These are phyloP conservation scores for Paraphaeosphaeria minitans DNA, from an alignment of 2,329 filamentous ascomycete species.

Conservation along the genomic window DNA sequence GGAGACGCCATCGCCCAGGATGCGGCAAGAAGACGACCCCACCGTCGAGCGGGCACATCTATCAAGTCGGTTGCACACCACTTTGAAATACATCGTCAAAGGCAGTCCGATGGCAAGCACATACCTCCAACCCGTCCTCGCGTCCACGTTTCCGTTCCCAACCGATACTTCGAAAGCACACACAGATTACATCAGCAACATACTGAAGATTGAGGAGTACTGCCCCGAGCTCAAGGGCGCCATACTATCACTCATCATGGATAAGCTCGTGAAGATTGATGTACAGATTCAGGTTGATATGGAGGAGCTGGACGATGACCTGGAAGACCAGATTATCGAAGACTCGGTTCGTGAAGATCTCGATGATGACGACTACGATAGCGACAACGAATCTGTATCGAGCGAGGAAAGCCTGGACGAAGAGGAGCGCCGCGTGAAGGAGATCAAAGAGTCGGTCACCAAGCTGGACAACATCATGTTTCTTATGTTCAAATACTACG, in stretches of 20 bases:
- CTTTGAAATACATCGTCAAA: constrained; percentile 75
- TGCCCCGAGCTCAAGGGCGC: constrained; percentile 78
- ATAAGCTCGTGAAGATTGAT: constrained; percentile 89
- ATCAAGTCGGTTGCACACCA: constrained; percentile 75
- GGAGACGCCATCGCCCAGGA: constrained; percentile 60
- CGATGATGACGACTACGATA: constrained; percentile 57
- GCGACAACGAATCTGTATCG: constrained; percentile 72
- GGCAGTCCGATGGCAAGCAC: constrained; percentile 80
- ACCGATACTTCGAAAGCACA: constrained; percentile 79
- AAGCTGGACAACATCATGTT: constrained; percentile 93
- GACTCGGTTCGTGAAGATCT: constrained; percentile 55
- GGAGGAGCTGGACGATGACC: constrained; percentile 89
- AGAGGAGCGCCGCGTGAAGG: constrained; percentile 65
- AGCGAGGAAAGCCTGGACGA: constrained; percentile 67
- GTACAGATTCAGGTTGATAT: constrained; percentile 93
- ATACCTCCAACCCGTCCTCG: constrained; percentile 70
- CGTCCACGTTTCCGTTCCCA: constrained; percentile 73
- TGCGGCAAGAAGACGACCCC: constrained; percentile 60
- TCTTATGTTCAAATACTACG: constrained; percentile 83
- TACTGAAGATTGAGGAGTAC: constrained; percentile 78
- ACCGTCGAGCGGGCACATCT: constrained; percentile 68
- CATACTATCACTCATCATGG: constrained; percentile 80
- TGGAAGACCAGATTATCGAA: constrained; percentile 72
- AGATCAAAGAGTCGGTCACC: constrained; percentile 78
- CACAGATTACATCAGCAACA: constrained; percentile 84